Percentiles rank a stretch among this genome's conserved stretches.
Evolutionary conservation across 352 stramenopile species (phyloP).

Genomic region (Pythium oligandrum): DNA sequence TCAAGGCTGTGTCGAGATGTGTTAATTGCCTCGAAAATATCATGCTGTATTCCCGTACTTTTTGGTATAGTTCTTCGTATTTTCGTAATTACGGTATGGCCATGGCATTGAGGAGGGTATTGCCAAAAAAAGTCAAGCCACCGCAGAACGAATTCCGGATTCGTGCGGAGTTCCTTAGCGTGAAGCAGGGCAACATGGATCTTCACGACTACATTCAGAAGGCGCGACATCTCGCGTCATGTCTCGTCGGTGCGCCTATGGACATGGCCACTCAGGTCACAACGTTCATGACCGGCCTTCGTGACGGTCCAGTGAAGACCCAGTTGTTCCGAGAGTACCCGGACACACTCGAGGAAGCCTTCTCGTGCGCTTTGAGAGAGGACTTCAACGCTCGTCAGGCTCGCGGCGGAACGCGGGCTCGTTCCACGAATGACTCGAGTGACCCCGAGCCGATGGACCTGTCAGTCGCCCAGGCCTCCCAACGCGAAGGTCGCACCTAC

Average conservation of each 20-base stretch:
- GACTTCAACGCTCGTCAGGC: slow-evolving; percentile 10
- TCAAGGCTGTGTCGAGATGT: too few relatives aligned
- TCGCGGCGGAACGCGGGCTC: slow-evolving; percentile 2
- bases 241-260: slow-evolving; percentile 5
- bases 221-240: slow-evolving; percentile 11
- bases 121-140: not conserved
- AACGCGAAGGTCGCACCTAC: not conserved
- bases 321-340: slow-evolving; percentile 8
- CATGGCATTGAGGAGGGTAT: too few relatives aligned
- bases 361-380: slow-evolving; percentile 5
- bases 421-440: slow-evolving; percentile 1
- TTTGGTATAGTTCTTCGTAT: too few relatives aligned
- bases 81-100: too few relatives aligned
- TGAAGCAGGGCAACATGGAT: slow-evolving; percentile 13
- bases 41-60: too few relatives aligned
- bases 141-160: slow-evolving; percentile 8
- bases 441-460: slow-evolving; percentile 13
- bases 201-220: slow-evolving; percentile 11
- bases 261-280: slow-evolving; percentile 7
- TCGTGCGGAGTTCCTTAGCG: slow-evolving; percentile 8
- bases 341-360: slow-evolving; percentile 7
- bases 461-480: slow-evolving; percentile 2
- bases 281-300: slow-evolving; percentile 9
- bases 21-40: too few relatives aligned
- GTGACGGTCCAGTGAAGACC: slow-evolving; percentile 13